Evolutionary conservation across 2,329 filamentous ascomycete species (phyloP), one percentile per base, ranked within the genome.

Genomic region (Botrytis sinoallii): DNA sequence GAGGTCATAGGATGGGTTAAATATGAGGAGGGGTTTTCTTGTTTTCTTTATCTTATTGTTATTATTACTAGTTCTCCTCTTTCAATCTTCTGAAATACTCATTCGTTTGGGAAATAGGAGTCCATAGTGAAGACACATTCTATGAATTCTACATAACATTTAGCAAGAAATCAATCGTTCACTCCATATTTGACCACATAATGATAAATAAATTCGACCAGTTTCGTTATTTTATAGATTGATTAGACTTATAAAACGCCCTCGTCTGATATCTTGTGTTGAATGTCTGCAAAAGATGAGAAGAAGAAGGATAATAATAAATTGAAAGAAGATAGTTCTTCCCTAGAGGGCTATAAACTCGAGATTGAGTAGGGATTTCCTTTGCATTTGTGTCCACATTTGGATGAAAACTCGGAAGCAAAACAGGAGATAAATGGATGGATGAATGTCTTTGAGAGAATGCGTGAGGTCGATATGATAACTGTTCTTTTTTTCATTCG

Each of bases 161-260:
- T 0, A 12, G 4, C 25, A 4, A 25, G 48, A n/a, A 14, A 25
- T 22, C 4, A n/a, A 14, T 5, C 25, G 12, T 52, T n/a, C 5
- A 14, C 22, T 14, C 0, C 4, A 25, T 12, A 52, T 52, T 14
- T 14, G 4, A 52, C 25, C 5, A 52, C 25, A n/a, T 5, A 5
- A 52, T 12, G 0, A 12, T n/a, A 2, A 9, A 1, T 14, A n/a
- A n/a, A n/a, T 52, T 2, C 12, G 4, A n/a, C 5, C 0, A 14
- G 25, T 52, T 14, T 1, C 3, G 0, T 52, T 6, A 6, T n/a
- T n/a, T n/a, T n/a, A 7, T n/a, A n/a, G 48, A n/a, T n/a, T 52
- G 1, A 14, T 52, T 14, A 14, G 10, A n/a, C 3, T 12, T 16
- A 46, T 14, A 6, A 2, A 52, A 52, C 1, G 10, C 48, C 0